Evolutionary conservation across 1,139 yeast genomes (phyloP).

Genomic region (Pichia cactophila): DNA sequence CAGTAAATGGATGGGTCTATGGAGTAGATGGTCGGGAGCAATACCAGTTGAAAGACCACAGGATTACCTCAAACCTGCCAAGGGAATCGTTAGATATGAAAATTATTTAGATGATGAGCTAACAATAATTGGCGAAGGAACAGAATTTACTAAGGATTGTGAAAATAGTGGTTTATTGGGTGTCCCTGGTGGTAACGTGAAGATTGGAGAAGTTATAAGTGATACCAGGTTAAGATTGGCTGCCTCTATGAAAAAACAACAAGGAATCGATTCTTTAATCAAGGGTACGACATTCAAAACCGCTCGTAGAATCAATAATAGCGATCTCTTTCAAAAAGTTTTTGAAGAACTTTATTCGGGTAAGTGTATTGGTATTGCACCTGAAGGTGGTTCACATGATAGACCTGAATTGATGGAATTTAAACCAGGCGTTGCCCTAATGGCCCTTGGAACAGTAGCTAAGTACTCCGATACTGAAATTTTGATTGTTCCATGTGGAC

Average conservation of each 20-base stretch:
- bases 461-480: conserved; percentile 48
- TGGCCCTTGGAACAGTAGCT: conserved; percentile 72
- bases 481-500: conserved; percentile 64
- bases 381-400: conserved; percentile 83
- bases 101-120: conserved; percentile 31
- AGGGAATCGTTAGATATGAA: conserved; percentile 40
- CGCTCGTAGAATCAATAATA: conserved; percentile 61
- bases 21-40: conserved; percentile 52
- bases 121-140: conserved; percentile 40
- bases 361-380: conserved; percentile 61
- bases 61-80: conserved; percentile 44
- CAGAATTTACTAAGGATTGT: conserved; percentile 41
- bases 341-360: conserved; percentile 52
- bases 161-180: conserved; percentile 52
- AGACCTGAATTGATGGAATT: conserved; percentile 65
- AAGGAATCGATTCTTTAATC: conserved; percentile 33
- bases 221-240: conserved; percentile 46
- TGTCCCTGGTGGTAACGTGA: conserved; percentile 51
- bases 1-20: conserved; percentile 44
- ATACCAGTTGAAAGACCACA: conserved; percentile 73
- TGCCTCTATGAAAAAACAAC: conserved; percentile 39
- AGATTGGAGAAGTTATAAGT: conserved; percentile 42
- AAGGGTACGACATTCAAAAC: conserved; percentile 46
- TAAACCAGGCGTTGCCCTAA: conserved; percentile 74
- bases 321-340: conserved; percentile 51